Evolutionary conservation across 2,329 filamentous ascomycete species (phyloP), one percentile per base, ranked within the genome.

Genomic region (Trichoderma brevicompactum): DNA sequence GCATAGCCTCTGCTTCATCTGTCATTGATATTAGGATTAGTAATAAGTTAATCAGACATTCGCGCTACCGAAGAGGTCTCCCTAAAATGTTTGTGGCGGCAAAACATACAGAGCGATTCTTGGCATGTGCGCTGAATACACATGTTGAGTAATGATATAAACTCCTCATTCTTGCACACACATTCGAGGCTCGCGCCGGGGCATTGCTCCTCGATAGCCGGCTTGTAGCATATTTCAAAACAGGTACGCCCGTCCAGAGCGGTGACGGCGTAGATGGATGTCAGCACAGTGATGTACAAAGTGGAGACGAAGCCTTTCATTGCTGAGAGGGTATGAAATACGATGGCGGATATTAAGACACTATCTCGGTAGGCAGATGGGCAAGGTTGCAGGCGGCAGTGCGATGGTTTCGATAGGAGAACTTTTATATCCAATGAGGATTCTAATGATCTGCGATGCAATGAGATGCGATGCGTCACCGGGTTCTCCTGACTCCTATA

Each of bases 81-180:
- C 28, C n/a, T 36, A 34, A 40, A 12, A 1, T 8, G 8, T 28
- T 28, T 28, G 15, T 12, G 34, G 19, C 28, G 9, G 19, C 5
- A 52, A 12, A 34, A n/a, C 53, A 17, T 44, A 64, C 62, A 12
- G 15, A 64, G 36, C 12, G 62, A 64, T 13, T 64, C 62, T n/a
- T 61, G 55, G 19, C 64, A 65, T 10, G 48, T 60, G 32, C 56
- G 64, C 46, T 60, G 43, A 19, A 61, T 61, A 36, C 64, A 65
- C 55, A 53, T 53, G 23, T 65, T 48, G 46, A 65, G 49, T 15
- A 52, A 19, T 9, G 41, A 54, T 44, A 58, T 54, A 13, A 65
- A 65, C 15, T 61, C 32, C 2, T 65, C 49, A 15, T 65, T 61
- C 38, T 61, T 48, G 55, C 64, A 65, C 32, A 55, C 32, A 15